Evolutionary conservation across 768 basidiomycete species (phyloP).

Genomic region (Xerocomellus chrysenteron): DNA sequence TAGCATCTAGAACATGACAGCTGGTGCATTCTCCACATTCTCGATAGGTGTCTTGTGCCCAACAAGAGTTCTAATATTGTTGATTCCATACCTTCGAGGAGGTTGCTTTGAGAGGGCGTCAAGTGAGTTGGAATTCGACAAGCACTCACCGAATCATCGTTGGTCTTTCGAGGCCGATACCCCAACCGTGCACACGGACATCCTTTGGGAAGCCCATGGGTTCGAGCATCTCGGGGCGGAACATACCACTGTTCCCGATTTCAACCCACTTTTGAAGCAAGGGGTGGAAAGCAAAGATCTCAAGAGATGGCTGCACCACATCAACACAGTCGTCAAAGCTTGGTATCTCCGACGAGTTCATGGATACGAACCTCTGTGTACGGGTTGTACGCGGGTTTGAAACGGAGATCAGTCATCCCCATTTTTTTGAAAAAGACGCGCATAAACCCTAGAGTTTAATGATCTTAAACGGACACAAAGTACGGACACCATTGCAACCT

Average conservation of each 20-base stretch:
- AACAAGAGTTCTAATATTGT: constrained; percentile 93
- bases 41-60: constrained; percentile 97
- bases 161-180: constrained; percentile 89
- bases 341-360: background rate
- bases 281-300: constrained; percentile 98
- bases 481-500: constrained; percentile 15
- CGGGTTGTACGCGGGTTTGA: constrained; percentile 99
- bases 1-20: constrained; percentile 75
- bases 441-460: constrained; percentile 78
- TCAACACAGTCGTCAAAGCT: constrained; percentile 1
- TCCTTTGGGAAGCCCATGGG: constrained; percentile 98
- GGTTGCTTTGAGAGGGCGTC: background rate
- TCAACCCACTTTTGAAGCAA: constrained; percentile 94
- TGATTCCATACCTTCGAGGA: constrained; percentile 81
- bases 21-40: constrained; percentile 82
- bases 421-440: constrained; percentile 97
- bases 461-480: background rate
- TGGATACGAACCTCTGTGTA: constrained; percentile 77
- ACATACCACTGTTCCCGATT: constrained; percentile 99
- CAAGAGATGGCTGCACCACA: constrained; percentile 75
- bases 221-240: constrained; percentile 98
- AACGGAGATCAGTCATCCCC: constrained; percentile 90
- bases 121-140: background rate
- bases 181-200: constrained; percentile 97
- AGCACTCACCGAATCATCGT: constrained; percentile 92